Evolutionary conservation across 1,284 basidiomycete species (phyloP).

Genomic region (Coniferiporia weirii): DNA sequence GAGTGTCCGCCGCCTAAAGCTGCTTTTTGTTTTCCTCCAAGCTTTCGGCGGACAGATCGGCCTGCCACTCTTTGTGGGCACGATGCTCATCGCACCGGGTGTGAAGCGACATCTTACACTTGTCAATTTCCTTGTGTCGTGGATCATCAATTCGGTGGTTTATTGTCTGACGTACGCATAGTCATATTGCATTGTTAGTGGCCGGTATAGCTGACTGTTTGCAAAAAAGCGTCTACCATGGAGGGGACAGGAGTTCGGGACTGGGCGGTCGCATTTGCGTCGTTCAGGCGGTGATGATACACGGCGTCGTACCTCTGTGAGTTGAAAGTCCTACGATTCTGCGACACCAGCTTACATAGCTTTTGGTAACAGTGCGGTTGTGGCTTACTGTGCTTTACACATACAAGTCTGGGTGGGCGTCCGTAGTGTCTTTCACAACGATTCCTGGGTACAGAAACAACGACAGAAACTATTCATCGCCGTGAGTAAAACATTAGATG

Average conservation of each 20-base stretch:
- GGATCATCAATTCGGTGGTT: slow-evolving; percentile 16
- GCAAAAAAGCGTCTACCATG: slow-evolving; percentile 8
- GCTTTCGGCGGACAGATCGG: slow-evolving; percentile 16
- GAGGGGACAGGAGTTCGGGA: slow-evolving; percentile 6
- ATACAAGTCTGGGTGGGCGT: slow-evolving; percentile 15
- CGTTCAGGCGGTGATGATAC: slow-evolving; percentile 16
- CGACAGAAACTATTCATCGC: neutral
- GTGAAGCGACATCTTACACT: slow-evolving; percentile 15
- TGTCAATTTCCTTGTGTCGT: slow-evolving; percentile 15
- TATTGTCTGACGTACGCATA: slow-evolving; percentile 12
- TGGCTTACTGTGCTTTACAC: slow-evolving; percentile 12
- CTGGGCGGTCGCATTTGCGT: slow-evolving; percentile 3
- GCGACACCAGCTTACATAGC: neutral
- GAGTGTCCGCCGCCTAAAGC: neutral
- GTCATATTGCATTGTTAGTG: too few relatives aligned
- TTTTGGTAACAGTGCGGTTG: slow-evolving; percentile 1
- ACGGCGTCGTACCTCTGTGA: slow-evolving; percentile 17
- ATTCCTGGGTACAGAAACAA: slow-evolving; percentile 8
- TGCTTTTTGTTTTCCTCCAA: slow-evolving; percentile 14
- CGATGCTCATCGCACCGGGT: slow-evolving; percentile 11
- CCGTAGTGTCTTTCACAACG: neutral
- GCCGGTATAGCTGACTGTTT: neutral
- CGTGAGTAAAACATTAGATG: neutral
- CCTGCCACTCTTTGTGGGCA: slow-evolving; percentile 15
- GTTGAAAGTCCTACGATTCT: neutral